Evolutionary conservation across 2,329 filamentous ascomycete genomes (phyloP).

Genomic region (Aspergillus japonicus): DNA sequence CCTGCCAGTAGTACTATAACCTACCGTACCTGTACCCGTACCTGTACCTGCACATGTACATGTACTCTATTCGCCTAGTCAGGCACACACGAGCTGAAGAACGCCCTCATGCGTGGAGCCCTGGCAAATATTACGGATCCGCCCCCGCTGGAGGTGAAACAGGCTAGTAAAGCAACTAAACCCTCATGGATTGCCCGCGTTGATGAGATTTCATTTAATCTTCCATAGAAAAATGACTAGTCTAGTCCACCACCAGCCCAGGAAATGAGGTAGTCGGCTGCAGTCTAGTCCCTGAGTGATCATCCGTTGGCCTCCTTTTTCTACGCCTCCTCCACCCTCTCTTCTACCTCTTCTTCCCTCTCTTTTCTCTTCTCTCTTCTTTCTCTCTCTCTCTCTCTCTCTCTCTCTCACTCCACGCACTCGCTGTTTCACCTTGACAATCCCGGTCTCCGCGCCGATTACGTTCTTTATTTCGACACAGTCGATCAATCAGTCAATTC

Average conservation of each 20-base stretch:
- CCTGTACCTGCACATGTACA: no score
- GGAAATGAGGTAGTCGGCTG: no score
- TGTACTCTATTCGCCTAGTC: background rate
- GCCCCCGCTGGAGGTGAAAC: background rate
- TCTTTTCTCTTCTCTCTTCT: conserved; percentile 7
- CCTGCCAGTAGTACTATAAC: no score
- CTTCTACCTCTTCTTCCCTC: conserved; percentile 1
- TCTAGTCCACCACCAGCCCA: no score
- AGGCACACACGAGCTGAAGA: background rate
- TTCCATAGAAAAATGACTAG: background rate
- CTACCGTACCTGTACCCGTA: no score
- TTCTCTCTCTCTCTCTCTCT: conserved; percentile 15
- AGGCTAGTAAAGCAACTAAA: background rate
- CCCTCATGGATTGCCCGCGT: background rate
- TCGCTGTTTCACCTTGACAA: conserved; percentile 48
- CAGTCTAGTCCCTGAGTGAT: background rate
- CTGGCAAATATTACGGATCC: background rate
- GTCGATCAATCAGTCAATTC: conserved; percentile 10
- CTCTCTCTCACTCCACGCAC: conserved; percentile 19
- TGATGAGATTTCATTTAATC: background rate
- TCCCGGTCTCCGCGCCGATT: conserved; percentile 37
- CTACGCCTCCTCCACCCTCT: background rate
- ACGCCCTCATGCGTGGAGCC: background rate
- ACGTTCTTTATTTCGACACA: conserved; percentile 35
- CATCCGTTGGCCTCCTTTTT: background rate